These are phyloP conservation scores for Pseudomonodictys pantanalensis DNA, from an alignment of 495 filamentous ascomycete species.

Conservation along the genomic window DNA sequence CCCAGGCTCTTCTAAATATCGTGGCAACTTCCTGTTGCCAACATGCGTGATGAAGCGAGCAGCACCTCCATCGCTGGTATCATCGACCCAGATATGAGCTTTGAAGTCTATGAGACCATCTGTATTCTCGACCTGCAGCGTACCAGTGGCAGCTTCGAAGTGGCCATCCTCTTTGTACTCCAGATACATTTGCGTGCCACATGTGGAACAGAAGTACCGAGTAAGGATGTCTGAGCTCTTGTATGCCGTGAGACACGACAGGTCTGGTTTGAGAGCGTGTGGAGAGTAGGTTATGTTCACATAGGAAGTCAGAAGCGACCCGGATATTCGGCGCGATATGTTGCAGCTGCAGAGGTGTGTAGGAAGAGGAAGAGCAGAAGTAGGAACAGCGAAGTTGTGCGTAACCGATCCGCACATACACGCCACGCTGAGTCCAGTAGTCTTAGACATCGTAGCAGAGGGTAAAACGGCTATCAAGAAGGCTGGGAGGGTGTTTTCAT, in stretches of 20 bases:
- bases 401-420: slow-evolving; percentile 57
- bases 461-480: no score
- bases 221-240: slow-evolving; percentile 47
- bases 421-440: slow-evolving; percentile 36
- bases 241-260: slow-evolving; percentile 50
- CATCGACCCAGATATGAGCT: slow-evolving; percentile 49
- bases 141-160: slow-evolving; percentile 47
- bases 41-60: slow-evolving; percentile 48
- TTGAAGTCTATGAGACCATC: slow-evolving; percentile 44
- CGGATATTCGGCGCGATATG: slow-evolving; percentile 58
- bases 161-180: slow-evolving; percentile 19
- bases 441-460: no score
- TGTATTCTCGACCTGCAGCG: slow-evolving; percentile 37
- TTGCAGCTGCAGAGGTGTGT: slow-evolving; percentile 62
- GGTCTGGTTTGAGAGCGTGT: slow-evolving; percentile 28
- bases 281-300: slow-evolving; percentile 40
- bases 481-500: no score
- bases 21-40: slow-evolving; percentile 17
- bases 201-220: slow-evolving; percentile 67
- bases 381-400: slow-evolving; percentile 46
- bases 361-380: slow-evolving; percentile 35
- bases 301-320: slow-evolving; percentile 57
- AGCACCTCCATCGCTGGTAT: slow-evolving; percentile 59
- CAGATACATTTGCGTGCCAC: slow-evolving; percentile 62
- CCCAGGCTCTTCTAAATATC: slow-evolving; percentile 24